Evolutionary conservation across 1,139 yeast genomes (phyloP).

Genomic region (Geotrichum klebahnii): DNA sequence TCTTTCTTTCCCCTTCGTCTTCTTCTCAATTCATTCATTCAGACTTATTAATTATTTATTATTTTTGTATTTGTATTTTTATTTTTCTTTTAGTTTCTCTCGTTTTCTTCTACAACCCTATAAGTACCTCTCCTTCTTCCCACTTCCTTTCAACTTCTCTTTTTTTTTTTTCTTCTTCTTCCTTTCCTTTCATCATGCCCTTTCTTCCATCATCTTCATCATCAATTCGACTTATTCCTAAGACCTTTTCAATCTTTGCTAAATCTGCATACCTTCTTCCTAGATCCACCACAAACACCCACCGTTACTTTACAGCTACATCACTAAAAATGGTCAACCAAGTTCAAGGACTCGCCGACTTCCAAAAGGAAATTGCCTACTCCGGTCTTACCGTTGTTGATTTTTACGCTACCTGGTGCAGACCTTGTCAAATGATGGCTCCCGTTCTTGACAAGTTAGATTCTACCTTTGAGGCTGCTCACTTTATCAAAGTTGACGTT

Average conservation of each 20-base stretch:
- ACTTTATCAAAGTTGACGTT: conserved; percentile 76
- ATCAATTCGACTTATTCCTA: conserved; percentile 4
- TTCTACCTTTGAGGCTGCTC: conserved; percentile 44
- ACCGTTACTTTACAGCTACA: conserved; percentile 13
- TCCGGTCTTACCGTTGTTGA: conserved; percentile 70
- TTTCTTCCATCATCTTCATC: background rate
- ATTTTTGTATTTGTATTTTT: too few species aligned
- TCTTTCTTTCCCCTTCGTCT: too few species aligned
- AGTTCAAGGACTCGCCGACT: conserved; percentile 45
- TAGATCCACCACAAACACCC: background rate
- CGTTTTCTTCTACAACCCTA: background rate
- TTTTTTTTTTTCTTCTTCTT: conserved; percentile 11
- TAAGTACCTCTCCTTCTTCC: background rate
- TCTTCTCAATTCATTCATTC: too few species aligned
- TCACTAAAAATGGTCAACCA: conserved; percentile 14
- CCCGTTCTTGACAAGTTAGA: conserved; percentile 69
- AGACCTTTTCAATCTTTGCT: conserved; percentile 1
- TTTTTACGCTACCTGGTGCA: conserved; percentile 90
- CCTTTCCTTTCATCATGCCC: background rate
- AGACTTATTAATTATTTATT: too few species aligned
- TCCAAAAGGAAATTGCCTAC: conserved; percentile 53
- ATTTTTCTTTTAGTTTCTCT: background rate
- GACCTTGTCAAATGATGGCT: conserved; percentile 84
- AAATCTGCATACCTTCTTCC: too few species aligned
- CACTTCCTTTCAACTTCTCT: conserved; percentile 9